Base-by-base conservation (phyloP, 176 grass and related monocot genomes). In the Zoysia pacifica region DNA sequence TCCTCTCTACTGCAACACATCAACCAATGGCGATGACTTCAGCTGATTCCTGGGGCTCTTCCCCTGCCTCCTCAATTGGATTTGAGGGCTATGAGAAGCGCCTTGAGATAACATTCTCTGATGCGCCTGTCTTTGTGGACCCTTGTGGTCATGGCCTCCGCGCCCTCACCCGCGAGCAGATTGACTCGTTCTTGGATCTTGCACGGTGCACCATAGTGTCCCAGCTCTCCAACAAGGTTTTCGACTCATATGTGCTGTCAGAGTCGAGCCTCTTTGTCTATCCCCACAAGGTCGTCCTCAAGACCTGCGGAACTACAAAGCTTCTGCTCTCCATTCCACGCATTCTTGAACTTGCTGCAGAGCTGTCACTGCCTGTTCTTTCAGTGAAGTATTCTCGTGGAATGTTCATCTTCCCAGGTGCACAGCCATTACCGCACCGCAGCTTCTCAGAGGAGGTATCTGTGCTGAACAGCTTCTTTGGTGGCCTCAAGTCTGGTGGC, bases 11-110 rank as follows among this genome's bases (percentile, higher is more conserved):
- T 69, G 63, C 77, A 84, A 84, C 48, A 78, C 61, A 67, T 58
- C 63, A 84, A 83, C 44, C 56, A 75, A 90, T 94, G 94, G 70
- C 47, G 0, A 80, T 84, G 76, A 13, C 76, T 69, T 54, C 68
- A 37, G 62, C 86, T 48, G 91, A 82, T 71, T 85, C 84, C 62
- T 77, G 49, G 72, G 59, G 12, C 74, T 56, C 91, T 75, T 9
- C 81, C 48, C 69, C 76, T 43, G 12, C 85, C 62, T 97, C 94
- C 60, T 71, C 94, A 44, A 94, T 94, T 80, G 94, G 94, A 74
- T 97, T 97, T 56, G 94, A 97, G 82, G 94, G 94, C 79, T 97
- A 90, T 12, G 94, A 97, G 84, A 97, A 97, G 75, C 94, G 94
- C 64, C 84, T 97, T 0, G 94, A 97, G 79, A 91, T 94, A 48